These are phyloP conservation scores for Solanum appendiculatum DNA, from an alignment of 257 asterid genomes.

Conservation along the genomic window DNA sequence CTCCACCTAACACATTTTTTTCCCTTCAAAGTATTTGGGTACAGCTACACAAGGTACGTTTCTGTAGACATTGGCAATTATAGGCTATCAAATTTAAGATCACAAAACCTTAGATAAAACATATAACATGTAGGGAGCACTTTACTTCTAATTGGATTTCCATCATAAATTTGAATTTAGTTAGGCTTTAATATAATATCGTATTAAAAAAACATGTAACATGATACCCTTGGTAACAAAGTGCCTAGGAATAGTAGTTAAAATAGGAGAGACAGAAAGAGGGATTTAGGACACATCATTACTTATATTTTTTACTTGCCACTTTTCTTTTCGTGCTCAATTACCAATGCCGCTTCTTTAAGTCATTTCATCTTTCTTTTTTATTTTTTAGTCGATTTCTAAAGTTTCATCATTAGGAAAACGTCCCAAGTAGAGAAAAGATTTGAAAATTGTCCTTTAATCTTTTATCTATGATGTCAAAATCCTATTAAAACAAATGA, in stretches of 20 bases:
- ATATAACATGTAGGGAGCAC: not conserved
- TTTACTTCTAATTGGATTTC: too few relatives aligned
- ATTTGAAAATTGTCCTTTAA: not conserved
- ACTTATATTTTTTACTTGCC: not conserved
- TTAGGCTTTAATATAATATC: too few relatives aligned
- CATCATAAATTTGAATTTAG: too few relatives aligned
- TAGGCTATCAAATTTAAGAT: not conserved
- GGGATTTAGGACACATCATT: not conserved
- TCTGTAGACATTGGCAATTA: not conserved
- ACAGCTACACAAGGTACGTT: not conserved
- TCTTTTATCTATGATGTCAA: not conserved
- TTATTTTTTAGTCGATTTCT: not conserved
- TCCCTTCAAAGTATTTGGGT: too few relatives aligned
- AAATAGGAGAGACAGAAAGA: not conserved
- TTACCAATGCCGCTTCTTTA: slow-evolving; percentile 6
- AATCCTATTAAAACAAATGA: not conserved
- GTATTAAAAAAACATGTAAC: not conserved
- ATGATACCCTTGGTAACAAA: not conserved
- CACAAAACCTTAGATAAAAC: not conserved
- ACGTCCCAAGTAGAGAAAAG: not conserved
- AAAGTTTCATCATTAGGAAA: not conserved
- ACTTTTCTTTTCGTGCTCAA: slow-evolving; percentile 5
- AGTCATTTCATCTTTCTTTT: not conserved
- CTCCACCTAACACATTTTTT: not conserved
- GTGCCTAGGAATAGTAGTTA: not conserved